These are phyloP conservation scores for Candida anutae DNA, from an alignment of 1,139 yeast genomes.

Conservation along the genomic window DNA sequence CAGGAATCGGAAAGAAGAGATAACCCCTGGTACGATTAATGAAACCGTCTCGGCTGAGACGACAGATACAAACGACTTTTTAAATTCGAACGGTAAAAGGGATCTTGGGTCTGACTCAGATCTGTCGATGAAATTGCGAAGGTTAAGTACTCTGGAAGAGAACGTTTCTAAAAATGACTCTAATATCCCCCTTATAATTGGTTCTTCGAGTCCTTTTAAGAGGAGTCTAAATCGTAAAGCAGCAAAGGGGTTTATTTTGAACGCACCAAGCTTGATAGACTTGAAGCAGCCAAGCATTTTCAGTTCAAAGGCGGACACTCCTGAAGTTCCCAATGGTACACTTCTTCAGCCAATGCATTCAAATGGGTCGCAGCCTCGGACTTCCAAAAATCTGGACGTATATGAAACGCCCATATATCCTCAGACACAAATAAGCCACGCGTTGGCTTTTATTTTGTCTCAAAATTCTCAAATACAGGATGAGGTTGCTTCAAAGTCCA, in stretches of 20 bases:
- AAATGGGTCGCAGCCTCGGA: no score
- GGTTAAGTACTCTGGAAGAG: slow-evolving; percentile 4
- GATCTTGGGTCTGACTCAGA: slow-evolving; percentile 1
- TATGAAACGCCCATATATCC: slow-evolving; percentile 18
- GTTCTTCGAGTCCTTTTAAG: slow-evolving; percentile 37
- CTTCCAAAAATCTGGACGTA: slow-evolving; percentile 11
- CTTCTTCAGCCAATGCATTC: slow-evolving; percentile 1
- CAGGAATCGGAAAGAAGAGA: neutral
- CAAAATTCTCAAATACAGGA: slow-evolving; percentile 19
- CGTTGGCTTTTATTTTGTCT: slow-evolving; percentile 12
- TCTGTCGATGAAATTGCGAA: slow-evolving; percentile 3
- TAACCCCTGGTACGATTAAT: neutral
- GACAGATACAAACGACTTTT: neutral
- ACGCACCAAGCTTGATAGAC: slow-evolving; percentile 32
- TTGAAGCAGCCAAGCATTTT: slow-evolving; percentile 22
- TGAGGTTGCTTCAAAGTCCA: slow-evolving; percentile 17
- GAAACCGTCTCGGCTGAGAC: no score
- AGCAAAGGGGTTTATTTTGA: slow-evolving; percentile 43
- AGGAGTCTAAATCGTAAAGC: slow-evolving; percentile 39
- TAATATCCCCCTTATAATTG: slow-evolving; percentile 27
- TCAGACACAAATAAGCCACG: slow-evolving; percentile 20
- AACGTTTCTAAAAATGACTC: slow-evolving; percentile 1
- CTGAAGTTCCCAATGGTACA: slow-evolving; percentile 2
- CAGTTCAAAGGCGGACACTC: slow-evolving; percentile 6
- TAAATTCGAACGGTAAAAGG: slow-evolving; percentile 7